These are phyloP conservation scores for Tritrichomonas musculus DNA, from an alignment of 208 protist genomes.

Conservation along the genomic window DNA sequence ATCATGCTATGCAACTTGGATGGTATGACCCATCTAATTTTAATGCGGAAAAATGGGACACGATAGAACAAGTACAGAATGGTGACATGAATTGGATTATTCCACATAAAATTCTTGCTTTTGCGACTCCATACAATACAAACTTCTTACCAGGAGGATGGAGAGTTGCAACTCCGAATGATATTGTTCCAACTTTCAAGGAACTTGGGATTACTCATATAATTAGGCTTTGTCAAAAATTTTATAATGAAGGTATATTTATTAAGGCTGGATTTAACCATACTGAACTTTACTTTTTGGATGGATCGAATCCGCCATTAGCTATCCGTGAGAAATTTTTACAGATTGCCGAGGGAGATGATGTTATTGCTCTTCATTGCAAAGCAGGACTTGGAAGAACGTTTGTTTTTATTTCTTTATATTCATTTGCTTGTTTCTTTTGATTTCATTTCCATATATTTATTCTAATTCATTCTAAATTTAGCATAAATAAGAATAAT, in stretches of 20 bases:
- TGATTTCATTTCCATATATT: too few species aligned
- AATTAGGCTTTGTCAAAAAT: constrained; percentile 76
- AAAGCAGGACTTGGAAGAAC: constrained; percentile 84
- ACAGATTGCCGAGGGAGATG: constrained; percentile 60
- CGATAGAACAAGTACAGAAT: constrained; percentile 69
- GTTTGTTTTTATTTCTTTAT: too few species aligned
- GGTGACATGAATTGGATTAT: constrained; percentile 86
- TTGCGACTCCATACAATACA: constrained; percentile 60
- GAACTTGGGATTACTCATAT: constrained; percentile 67
- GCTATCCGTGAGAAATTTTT: constrained; percentile 73
- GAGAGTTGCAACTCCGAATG: constrained; percentile 50
- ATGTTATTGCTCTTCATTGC: constrained; percentile 76
- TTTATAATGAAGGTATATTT: constrained; percentile 73
- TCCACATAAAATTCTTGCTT: constrained; percentile 76
- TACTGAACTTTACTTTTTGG: constrained; percentile 75
- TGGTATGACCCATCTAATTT: constrained; percentile 70
- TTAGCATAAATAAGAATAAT: too few species aligned
- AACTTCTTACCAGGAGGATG: constrained; percentile 58
- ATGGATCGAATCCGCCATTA: constrained; percentile 73
- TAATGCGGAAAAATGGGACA: constrained; percentile 69
- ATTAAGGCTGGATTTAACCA: constrained; percentile 70
- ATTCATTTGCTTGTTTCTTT: too few species aligned
- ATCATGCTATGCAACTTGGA: constrained; percentile 59
- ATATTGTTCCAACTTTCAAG: constrained; percentile 56
- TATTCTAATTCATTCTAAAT: too few species aligned